Evolutionary conservation across 352 stramenopile species (phyloP).

Genomic region (Pythium coloratum): DNA sequence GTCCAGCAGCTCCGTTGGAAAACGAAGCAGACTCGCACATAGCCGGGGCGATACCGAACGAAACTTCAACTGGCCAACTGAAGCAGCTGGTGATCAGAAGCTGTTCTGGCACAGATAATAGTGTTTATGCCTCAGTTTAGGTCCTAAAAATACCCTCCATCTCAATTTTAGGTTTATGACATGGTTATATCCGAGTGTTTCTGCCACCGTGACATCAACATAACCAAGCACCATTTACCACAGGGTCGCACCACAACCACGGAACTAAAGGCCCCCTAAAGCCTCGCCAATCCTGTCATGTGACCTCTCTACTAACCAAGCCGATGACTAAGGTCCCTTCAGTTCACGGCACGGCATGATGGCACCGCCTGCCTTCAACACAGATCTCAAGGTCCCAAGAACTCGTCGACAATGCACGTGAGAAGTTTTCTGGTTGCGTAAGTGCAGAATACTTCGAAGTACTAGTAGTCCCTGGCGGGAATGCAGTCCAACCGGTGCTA

Average conservation of each 20-base stretch:
- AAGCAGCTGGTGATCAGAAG: background rate
- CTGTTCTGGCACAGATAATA: conserved; percentile 5
- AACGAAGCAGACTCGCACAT: conserved; percentile 4
- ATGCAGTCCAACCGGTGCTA: too few relatives aligned
- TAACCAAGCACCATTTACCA: background rate
- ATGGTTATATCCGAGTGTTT: background rate
- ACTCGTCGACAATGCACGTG: too few relatives aligned
- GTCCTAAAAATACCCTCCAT: background rate
- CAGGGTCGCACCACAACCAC: background rate
- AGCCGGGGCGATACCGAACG: background rate
- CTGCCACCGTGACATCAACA: background rate
- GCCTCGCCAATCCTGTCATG: too few relatives aligned
- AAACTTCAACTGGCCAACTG: conserved; percentile 4
- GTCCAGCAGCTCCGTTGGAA: background rate
- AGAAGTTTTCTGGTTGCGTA: too few relatives aligned
- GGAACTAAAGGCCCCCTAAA: too few relatives aligned
- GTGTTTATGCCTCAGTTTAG: background rate
- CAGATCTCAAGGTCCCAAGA: too few relatives aligned
- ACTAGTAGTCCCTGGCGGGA: too few relatives aligned
- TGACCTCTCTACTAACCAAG: too few relatives aligned
- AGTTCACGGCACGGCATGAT: too few relatives aligned
- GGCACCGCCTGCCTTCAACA: too few relatives aligned
- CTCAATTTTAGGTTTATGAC: background rate
- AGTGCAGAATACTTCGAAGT: too few relatives aligned
- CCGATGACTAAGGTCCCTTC: too few relatives aligned